Evolutionary conservation across 164 flowering plant genomes (phyloP).

Genomic region (Liriodendron chinense): DNA sequence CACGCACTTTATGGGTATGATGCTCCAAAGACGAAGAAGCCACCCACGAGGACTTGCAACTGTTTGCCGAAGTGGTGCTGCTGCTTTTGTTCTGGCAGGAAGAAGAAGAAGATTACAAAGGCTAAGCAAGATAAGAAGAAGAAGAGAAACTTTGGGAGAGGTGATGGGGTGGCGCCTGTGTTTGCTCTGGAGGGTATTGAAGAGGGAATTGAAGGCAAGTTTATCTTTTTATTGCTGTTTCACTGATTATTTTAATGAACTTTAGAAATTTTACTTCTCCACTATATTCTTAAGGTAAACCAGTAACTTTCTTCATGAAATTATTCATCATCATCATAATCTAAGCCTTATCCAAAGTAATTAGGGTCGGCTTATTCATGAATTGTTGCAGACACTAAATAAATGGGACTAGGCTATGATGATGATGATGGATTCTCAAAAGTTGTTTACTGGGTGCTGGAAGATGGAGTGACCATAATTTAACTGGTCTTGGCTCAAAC

Average conservation of each 20-base stretch:
- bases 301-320: not conserved
- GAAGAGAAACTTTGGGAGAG: conserved; percentile 26
- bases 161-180: conserved; percentile 30
- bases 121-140: conserved; percentile 44
- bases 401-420: no score
- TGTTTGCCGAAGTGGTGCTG: conserved; percentile 66
- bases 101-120: conserved; percentile 42
- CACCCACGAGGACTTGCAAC: conserved; percentile 55
- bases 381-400: no score
- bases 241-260: not conserved
- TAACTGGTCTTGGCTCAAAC: not conserved
- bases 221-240: no score
- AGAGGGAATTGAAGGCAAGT: conserved; percentile 49
- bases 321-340: not conserved
- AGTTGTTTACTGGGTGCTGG: not conserved
- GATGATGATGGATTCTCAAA: not conserved
- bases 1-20: conserved; percentile 66
- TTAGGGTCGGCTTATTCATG: no score
- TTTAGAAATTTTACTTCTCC: no score
- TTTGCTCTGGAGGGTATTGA: conserved; percentile 45
- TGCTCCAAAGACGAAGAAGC: conserved; percentile 54
- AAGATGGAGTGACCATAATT: not conserved
- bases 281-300: no score
- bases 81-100: conserved; percentile 43
- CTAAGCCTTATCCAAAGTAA: not conserved